Conservation (phyloP, 148 eudicot species). For the Drosera capensis region DNA sequence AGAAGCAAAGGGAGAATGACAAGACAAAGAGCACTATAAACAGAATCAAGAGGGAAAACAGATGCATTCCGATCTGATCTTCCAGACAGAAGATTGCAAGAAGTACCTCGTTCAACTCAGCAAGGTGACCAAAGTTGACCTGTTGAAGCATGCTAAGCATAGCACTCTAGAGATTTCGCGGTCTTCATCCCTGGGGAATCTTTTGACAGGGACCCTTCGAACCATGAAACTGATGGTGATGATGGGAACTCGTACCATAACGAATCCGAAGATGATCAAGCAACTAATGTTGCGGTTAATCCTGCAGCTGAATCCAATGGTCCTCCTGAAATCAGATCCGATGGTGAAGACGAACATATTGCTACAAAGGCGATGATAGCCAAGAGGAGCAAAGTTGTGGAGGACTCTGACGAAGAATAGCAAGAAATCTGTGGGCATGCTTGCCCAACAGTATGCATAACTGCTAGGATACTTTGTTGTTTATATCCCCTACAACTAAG, state of each 20-base stretch:
- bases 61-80: slow-evolving; percentile 57
- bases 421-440: too few relatives aligned
- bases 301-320: slow-evolving; percentile 10
- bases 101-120: slow-evolving; percentile 44
- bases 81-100: slow-evolving; percentile 49
- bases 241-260: slow-evolving; percentile 8
- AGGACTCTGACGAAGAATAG: slow-evolving; percentile 43
- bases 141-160: slow-evolving; percentile 50
- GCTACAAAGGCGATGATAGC: slow-evolving; percentile 23
- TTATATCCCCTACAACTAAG: too few relatives aligned
- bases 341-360: slow-evolving; percentile 16
- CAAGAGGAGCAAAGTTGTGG: slow-evolving; percentile 16
- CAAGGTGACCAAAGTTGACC: slow-evolving; percentile 33
- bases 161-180: slow-evolving; percentile 50
- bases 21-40: slow-evolving; percentile 25
- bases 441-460: too few relatives aligned
- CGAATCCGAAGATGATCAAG: slow-evolving; percentile 17
- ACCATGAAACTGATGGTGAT: slow-evolving; percentile 10
- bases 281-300: not conserved
- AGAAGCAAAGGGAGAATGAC: slow-evolving; percentile 30
- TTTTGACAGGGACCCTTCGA: slow-evolving; percentile 9
- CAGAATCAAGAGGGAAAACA: slow-evolving; percentile 49
- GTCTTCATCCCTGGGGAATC: slow-evolving; percentile 16
- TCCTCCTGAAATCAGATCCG: slow-evolving; percentile 15
- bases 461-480: too few relatives aligned